Conservation (phyloP, 768 basidiomycete genomes). For the Kwoniella bestiolae region DNA sequence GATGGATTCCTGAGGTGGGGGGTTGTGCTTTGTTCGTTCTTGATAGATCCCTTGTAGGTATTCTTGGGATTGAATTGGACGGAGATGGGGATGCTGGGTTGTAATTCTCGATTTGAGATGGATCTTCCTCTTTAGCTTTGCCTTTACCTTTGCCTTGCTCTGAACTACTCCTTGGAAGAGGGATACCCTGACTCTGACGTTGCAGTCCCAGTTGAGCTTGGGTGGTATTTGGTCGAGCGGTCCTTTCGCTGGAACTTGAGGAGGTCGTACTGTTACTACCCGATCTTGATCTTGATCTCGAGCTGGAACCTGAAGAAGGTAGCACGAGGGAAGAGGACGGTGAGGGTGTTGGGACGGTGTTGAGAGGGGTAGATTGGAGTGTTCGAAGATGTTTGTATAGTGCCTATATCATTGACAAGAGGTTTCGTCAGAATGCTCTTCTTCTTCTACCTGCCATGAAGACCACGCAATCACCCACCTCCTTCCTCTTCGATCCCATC, state of each 20-base stretch:
- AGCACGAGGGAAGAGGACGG: constrained; percentile 10
- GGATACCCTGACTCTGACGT: background rate
- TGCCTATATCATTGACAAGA: constrained; percentile 13
- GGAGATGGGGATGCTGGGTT: background rate
- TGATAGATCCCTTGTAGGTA: background rate
- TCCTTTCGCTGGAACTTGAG: constrained; percentile 42
- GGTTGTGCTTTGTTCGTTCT: no score
- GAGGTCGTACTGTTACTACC: constrained; percentile 29
- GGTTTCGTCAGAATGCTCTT: background rate
- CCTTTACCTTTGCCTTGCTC: background rate
- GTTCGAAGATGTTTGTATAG: constrained; percentile 44
- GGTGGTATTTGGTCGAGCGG: constrained; percentile 32
- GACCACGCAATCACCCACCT: constrained; percentile 40
- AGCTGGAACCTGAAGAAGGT: background rate
- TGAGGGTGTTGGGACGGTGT: constrained; percentile 30
- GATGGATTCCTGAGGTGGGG: background rate
- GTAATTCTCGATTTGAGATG: background rate
- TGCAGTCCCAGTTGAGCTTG: background rate
- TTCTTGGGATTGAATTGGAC: background rate
- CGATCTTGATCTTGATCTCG: constrained; percentile 8
- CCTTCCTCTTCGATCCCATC: constrained; percentile 48
- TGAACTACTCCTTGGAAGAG: background rate
- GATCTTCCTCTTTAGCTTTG: constrained; percentile 17
- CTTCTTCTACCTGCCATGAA: background rate
- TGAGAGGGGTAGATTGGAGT: constrained; percentile 15